Base-by-base conservation (phyloP, 495 filamentous ascomycete genomes). In the Hypomontagnella monticulosa region DNA sequence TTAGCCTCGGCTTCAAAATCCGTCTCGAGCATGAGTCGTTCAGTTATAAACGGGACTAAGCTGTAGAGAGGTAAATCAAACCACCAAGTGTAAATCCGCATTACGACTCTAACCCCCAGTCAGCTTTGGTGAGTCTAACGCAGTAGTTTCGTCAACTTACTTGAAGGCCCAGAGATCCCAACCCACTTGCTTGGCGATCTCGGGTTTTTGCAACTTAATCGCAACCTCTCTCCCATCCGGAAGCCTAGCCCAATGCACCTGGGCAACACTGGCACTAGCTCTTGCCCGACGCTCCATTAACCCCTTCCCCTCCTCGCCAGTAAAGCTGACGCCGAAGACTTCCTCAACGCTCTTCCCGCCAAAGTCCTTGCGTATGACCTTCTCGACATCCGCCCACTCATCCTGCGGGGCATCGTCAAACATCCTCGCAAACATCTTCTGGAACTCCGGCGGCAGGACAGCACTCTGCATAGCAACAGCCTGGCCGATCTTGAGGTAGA, bases 321-420 rank as follows among this genome's bases (percentile, higher is more conserved):
- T 78, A 71, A 96, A 96, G 53, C 89, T 91, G 12, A 96, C 87
- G 0, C 92, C 93, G 75, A 97, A 96, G 0, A 95, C 90, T 64
- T 97, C 93, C 76, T 96, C 93, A 4, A 88, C 84, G 18, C 86
- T 87, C 72, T 83, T 87, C 0, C 87, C 87, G 23, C 89, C 89
- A 79, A 96, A 98, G 66, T 97, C 95, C 73, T 97, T 91, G 7
- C 85, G 78, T 15, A 99, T 89, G 15, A 97, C 92, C 72, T 81
- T 84, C 79, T 97, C 91, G 3, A 96, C 89, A n/a, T 92, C 90
- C 71, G 82, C 82, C 93, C 91, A 97, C n/a, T 80, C 79, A 72
- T 97, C 96, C 83, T 97, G 93, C 19, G 93, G 93, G 50, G 95
- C 96, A 81, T 99, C 95, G 69, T 97, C 95, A 75, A 99, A 99